Base-by-base conservation (phyloP, 2,329 filamentous ascomycete genomes). In the Endoconidiophora laricicola region DNA sequence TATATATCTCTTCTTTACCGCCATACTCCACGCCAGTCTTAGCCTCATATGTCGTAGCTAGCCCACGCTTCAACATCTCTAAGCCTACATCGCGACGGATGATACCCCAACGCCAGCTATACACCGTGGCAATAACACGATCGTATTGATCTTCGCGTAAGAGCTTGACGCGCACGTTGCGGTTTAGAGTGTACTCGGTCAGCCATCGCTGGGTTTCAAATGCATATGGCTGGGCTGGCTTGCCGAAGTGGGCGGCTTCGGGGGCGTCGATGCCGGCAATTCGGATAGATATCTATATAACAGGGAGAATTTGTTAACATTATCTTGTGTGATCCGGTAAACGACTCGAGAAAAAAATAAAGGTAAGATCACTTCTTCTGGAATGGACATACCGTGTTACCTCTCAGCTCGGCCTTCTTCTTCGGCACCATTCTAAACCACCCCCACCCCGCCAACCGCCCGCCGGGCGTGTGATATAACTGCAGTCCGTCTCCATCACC, bases 401-500 rank as follows among this genome's bases (percentile, higher is more conserved):
- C 79, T 60, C 76, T 85, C 54, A 94, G 66, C 26, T 78, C 74
- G 52, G 80, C 76, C 60, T 74, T 81, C 52, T 73, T 76, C 10
- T 67, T 71, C 1, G 87, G 88, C 5, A 94, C 73, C 52, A 66
- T 79, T 59, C 86, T 81, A 55, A 91, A 60, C 86, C 86, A 94
- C n/a, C 83, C 87, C 91, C 91, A 98, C 48, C 91, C 91, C 9
- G 82, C 74, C 47, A 88, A 64, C 56, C 79, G 74, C 9, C 91
- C 91, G n/a, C 90, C 90, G 0, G 91, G 91, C 0, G 87, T 96
- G 63, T 98, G 91, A 62, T 83, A 98, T 44, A 98, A 64, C 57
- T 91, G 83, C 63, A 98, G 95, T 61, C 90, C 90, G 65, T 98
- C 91, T 3, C 87, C 93, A 71, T 98, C 91, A 40, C 93, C 91